A percentile compares a stretch with the other conserved stretches of the same genome.
These are phyloP conservation scores for Colletotrichum paranaense DNA, from an alignment of 2,329 filamentous ascomycete genomes.

Conservation along the genomic window DNA sequence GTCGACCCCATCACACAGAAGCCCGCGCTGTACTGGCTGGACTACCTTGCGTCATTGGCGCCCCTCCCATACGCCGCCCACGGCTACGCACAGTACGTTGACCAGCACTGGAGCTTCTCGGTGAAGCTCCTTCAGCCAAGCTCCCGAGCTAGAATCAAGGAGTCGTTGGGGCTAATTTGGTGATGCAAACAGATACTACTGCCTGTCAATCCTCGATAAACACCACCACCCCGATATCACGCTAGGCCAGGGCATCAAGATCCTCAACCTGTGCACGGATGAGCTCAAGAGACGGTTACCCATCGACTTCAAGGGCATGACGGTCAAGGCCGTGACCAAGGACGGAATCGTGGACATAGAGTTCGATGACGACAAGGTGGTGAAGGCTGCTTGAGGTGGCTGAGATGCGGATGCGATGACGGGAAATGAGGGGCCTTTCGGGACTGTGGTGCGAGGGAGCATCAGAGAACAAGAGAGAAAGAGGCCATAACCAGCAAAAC, in stretches of 20 bases:
- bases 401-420: slow-evolving; percentile 28
- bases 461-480: neutral
- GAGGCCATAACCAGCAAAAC: slow-evolving; percentile 27
- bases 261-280: slow-evolving; percentile 94
- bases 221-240: slow-evolving; percentile 96
- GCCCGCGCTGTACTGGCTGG: slow-evolving; percentile 95
- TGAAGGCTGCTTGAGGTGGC: slow-evolving; percentile 65
- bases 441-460: slow-evolving; percentile 19
- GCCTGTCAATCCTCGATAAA: slow-evolving; percentile 96
- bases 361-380: slow-evolving; percentile 84
- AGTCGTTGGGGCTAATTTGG: slow-evolving; percentile 38
- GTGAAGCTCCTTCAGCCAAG: neutral
- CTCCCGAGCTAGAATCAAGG: neutral
- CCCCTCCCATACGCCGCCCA: slow-evolving; percentile 95
- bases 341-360: slow-evolving; percentile 89
- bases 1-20: slow-evolving; percentile 92
- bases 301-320: slow-evolving; percentile 98
- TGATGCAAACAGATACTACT: slow-evolving; percentile 82
- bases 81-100: slow-evolving; percentile 90
- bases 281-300: slow-evolving; percentile 97
- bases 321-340: slow-evolving; percentile 94
- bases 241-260: slow-evolving; percentile 89
- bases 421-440: slow-evolving; percentile 5
- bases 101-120: slow-evolving; percentile 31
- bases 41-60: slow-evolving; percentile 92